Conservation (phyloP, 1,284 basidiomycete genomes). For the Tylopilus orsonianus region DNA sequence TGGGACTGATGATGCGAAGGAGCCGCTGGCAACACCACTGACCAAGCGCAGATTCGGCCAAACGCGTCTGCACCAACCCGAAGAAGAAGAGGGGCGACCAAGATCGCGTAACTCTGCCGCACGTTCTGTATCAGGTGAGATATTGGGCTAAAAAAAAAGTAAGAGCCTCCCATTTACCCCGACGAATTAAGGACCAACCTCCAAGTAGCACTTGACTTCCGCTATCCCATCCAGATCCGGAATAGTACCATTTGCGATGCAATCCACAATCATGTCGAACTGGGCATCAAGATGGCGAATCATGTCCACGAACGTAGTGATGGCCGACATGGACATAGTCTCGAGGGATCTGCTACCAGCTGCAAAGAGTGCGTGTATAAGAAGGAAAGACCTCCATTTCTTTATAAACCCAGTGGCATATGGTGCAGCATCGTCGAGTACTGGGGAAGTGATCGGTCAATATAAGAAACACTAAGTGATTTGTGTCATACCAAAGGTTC, state of each 20-base stretch:
- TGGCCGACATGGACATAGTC: constrained; percentile 6
- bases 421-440: constrained; percentile 17
- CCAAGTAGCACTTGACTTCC: constrained; percentile 7
- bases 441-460: constrained; percentile 7
- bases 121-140: constrained; percentile 13
- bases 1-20: constrained; percentile 8
- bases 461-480: not conserved
- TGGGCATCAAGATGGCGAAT: constrained; percentile 17
- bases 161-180: not conserved
- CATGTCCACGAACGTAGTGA: constrained; percentile 15
- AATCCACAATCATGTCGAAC: constrained; percentile 15
- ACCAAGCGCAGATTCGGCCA: constrained; percentile 16
- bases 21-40: constrained; percentile 3
- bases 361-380: constrained; percentile 22
- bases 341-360: constrained; percentile 12
- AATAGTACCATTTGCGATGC: constrained; percentile 11
- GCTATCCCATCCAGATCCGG: constrained; percentile 13
- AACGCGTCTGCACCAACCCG: constrained; percentile 16
- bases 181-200: constrained; percentile 3
- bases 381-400: constrained; percentile 21
- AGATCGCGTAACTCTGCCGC: constrained; percentile 20
- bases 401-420: constrained; percentile 16
- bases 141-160: not conserved
- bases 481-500: constrained; percentile 16
- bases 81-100: constrained; percentile 15